Percentiles rank a stretch among this genome's conserved stretches.
phyloP scores from a whole-genome alignment of 75 land plant genomes.

The Cupressus sempervirens region DNA sequence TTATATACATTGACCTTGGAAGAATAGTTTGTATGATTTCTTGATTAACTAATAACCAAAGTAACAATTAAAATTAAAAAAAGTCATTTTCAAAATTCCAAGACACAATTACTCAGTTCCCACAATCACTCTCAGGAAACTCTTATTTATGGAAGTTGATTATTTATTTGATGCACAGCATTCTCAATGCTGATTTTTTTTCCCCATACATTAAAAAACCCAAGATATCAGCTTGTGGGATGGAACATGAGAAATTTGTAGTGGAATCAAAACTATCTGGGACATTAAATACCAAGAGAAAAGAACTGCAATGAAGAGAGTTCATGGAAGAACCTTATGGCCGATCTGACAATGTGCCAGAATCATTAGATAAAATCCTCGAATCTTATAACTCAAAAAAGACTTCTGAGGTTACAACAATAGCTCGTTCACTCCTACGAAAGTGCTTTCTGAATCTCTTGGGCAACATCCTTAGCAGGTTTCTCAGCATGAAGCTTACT shows the following conservation, averaged over 20 bases:
- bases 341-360: constrained; percentile 14
- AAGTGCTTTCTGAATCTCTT: constrained; percentile 59
- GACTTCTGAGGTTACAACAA: neutral
- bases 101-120: neutral
- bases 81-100: neutral
- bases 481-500: constrained; percentile 72
- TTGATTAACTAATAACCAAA: too few species aligned
- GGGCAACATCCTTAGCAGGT: constrained; percentile 63
- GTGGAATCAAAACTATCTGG: constrained; percentile 3
- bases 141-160: neutral
- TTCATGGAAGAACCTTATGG: neutral
- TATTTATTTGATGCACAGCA: neutral
- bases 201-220: neutral
- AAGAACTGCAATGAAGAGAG: neutral
- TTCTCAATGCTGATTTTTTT: neutral
- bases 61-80: too few species aligned
- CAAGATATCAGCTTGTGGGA: neutral
- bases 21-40: neutral
- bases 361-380: neutral
- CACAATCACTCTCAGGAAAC: neutral
- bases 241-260: neutral
- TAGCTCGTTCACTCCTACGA: constrained; percentile 8
- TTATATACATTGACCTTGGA: neutral
- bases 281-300: neutral
- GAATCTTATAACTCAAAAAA: neutral